Base-by-base conservation (phyloP, 257 asterid species). In the Ocimum tenuiflorum region DNA sequence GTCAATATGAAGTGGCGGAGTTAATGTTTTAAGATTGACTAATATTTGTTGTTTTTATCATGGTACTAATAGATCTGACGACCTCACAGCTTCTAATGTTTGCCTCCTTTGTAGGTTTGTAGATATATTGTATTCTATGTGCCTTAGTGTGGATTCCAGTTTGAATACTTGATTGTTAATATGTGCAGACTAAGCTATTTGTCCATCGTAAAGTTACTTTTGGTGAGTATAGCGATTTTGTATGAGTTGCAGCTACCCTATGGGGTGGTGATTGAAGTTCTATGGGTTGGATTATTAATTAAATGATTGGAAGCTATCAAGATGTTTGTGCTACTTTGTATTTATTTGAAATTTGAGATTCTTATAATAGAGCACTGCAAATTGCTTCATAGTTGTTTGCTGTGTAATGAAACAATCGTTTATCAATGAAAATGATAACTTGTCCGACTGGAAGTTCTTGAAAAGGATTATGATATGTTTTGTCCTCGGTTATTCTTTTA, bases 41-140 rank as follows among this genome's bases (percentile, higher is more conserved):
- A n/a, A 7, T 54, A 33, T 15, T 48, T 9, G 2, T 8, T 22
- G 11, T 29, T 63, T 53, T 27, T 58, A 27, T 7, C 52, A 15
- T 6, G 13, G 7, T 45, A 45, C 8, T 58, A 29, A 68, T 59
- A 36, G 82, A 78, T 75, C 79, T 60, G 80, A 52, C 9, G 55
- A 20, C 38, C 38, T 54, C 51, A 13, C 35, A 24, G 62, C 45
- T 29, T 12, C 10, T 18, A 3, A 6, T 50, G 60, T 8, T 3
- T 23, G 4, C 27, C 31, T 14, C 10, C 13, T 49, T 6, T 18
- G 2, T 20, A 4, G 39, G 4, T 49, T 3, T 18, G 2, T n/a
- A 3, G 24, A 3, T 18, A 17, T 45, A 2, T 69, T 19, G n/a
- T 10, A 27, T 27, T 10, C 17, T 7, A 17, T 3, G 42, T 17